Base-by-base conservation (phyloP, 83 land plant genomes). In the Diphasiastrum complanatum region DNA sequence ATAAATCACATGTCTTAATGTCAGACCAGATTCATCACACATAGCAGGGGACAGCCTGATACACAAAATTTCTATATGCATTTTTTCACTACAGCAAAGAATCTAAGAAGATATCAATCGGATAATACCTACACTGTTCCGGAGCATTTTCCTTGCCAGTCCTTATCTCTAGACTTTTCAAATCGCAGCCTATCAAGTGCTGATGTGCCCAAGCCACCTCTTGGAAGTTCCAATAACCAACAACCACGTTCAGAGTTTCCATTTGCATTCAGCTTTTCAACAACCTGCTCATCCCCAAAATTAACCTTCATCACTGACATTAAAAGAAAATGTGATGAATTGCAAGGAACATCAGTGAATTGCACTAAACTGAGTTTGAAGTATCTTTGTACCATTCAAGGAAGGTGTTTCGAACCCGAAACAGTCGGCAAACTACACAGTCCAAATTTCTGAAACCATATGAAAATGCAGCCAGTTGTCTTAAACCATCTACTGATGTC, bases 91-190 rank as follows among this genome's bases (percentile, higher is more conserved):
- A n/a, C 37, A 27, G 20, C 66, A 18, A 5, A 56, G 19, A 23
- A 40, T 36, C 47, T 37, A 29, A 19, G 29, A 34, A 51, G 22
- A 41, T n/a, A 52, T 61, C 27, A n/a, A 69, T 25, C 37, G 26
- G 52, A 35, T 41, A 18, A 64, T 62, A 84, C 97, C 72, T 95
- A 95, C 99, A 95, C 99, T 76, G 99, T 83, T 68, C 99, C 99
- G 63, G 99, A 95, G 79, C 97, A 90, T 72, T 72, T 82, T 29
- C 93, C 99, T 61, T 84, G 85, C 99, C 99, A 95, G 30, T 52
- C 77, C 19, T 66, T 83, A 74, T 95, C 99, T 35, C 80, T 83
- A 33, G 57, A 55, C 45, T 84, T 95, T 60, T 79, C 82, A 47
- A 48, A 60, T 63, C 86, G 74, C 80, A 95, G 56, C 51, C 60